Evolutionary conservation across 2,329 filamentous ascomycete genomes (phyloP).

Genomic region (Penicillium fuscoglaucum): DNA sequence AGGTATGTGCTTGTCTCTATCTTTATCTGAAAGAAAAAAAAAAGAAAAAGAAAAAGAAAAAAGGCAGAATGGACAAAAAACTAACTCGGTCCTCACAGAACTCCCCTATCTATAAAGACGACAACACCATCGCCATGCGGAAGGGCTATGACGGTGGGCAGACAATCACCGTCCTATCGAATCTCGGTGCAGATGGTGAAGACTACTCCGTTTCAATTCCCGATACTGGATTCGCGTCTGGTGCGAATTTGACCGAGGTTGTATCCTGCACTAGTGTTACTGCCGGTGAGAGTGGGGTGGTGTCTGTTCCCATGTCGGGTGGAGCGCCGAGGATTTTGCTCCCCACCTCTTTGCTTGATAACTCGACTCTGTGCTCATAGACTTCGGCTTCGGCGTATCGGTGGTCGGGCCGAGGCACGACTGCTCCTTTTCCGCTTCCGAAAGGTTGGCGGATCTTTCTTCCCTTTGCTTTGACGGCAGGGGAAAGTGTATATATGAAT

Average conservation of each 20-base stretch:
- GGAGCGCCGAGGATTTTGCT: slow-evolving; percentile 47
- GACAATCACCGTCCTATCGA: slow-evolving; percentile 44
- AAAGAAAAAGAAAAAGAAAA: background rate
- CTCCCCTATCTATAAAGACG: slow-evolving; percentile 47
- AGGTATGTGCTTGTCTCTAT: slow-evolving; percentile 17
- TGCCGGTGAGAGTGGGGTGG: slow-evolving; percentile 44
- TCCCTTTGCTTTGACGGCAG: background rate
- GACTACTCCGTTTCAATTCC: slow-evolving; percentile 29
- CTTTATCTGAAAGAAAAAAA: background rate
- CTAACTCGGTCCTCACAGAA: slow-evolving; percentile 24
- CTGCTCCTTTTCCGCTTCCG: background rate
- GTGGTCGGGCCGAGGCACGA: background rate
- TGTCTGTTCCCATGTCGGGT: slow-evolving; percentile 46
- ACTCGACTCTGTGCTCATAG: slow-evolving; percentile 14
- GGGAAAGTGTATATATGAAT: too few species aligned
- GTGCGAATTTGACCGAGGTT: slow-evolving; percentile 29
- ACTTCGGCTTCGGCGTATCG: background rate
- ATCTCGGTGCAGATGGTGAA: slow-evolving; percentile 38
- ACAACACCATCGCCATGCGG: slow-evolving; percentile 47
- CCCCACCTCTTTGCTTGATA: slow-evolving; percentile 17
- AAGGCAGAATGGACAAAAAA: background rate
- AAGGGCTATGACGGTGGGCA: slow-evolving; percentile 44
- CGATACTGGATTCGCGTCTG: slow-evolving; percentile 28
- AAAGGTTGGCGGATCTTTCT: background rate
- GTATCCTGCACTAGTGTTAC: slow-evolving; percentile 45